These are phyloP conservation scores for Noccaea caerulescens DNA, from an alignment of 345 rosid species.

Conservation along the genomic window DNA sequence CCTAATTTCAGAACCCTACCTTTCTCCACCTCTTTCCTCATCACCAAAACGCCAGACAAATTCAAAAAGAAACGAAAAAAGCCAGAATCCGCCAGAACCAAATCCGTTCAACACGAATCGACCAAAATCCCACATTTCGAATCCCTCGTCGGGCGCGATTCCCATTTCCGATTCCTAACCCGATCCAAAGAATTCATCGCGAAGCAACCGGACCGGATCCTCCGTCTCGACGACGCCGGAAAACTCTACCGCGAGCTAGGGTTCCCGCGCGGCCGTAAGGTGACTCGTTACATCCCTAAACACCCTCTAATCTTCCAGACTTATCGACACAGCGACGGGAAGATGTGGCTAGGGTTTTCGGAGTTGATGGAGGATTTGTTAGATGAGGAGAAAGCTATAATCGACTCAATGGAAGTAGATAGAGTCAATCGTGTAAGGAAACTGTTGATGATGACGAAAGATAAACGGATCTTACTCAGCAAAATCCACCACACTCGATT, in stretches of 20 bases:
- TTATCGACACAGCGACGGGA: conserved; percentile 69
- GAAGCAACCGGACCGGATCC: conserved; percentile 64
- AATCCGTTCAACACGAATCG: conserved; percentile 59
- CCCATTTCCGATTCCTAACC: conserved; percentile 69
- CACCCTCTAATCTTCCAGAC: conserved; percentile 70
- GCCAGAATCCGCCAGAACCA: conserved; percentile 69
- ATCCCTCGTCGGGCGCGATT: conserved; percentile 61
- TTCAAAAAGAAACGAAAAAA: conserved; percentile 53
- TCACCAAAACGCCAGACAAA: conserved; percentile 76
- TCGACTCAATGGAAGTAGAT: conserved; percentile 67
- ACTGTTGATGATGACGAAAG: conserved; percentile 78
- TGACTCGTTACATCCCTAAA: conserved; percentile 57
- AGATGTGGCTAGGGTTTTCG: conserved; percentile 79
- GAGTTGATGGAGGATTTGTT: conserved; percentile 69
- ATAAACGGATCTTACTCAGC: conserved; percentile 69
- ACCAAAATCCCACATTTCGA: conserved; percentile 59
- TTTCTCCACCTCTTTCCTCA: conserved; percentile 82
- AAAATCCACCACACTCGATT: conserved; percentile 74
- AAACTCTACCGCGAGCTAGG: conserved; percentile 85
- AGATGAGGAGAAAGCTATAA: conserved; percentile 58
- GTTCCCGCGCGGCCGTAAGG: conserved; percentile 89
- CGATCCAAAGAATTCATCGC: conserved; percentile 67
- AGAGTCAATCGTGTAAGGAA: conserved; percentile 65
- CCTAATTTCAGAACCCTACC: conserved; percentile 32
- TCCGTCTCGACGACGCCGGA: conserved; percentile 80